Evolutionary conservation across 345 rosid genomes (phyloP).

Genomic region (Citrus sp.): DNA sequence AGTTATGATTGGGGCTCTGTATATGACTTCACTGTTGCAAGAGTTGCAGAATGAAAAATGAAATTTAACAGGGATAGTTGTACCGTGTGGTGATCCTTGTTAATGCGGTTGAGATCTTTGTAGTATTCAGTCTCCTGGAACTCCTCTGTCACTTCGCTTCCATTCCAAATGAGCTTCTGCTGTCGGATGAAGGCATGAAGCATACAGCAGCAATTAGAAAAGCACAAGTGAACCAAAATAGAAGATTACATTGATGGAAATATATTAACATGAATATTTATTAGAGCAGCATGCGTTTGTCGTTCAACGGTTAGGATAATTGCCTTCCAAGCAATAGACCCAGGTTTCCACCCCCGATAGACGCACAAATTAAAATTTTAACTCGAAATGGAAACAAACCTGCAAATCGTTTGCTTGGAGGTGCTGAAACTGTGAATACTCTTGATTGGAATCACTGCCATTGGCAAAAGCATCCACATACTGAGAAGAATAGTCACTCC

Average conservation of each 20-base stretch:
- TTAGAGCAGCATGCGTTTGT: too few relatives aligned
- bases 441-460: conserved; percentile 25
- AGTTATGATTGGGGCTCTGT: too few relatives aligned
- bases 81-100: conserved; percentile 70
- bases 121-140: conserved; percentile 66
- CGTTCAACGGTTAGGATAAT: conserved; percentile 56
- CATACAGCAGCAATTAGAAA: not conserved
- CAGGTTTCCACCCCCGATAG: conserved; percentile 33
- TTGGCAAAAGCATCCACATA: conserved; percentile 35
- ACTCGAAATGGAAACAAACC: conserved; percentile 11
- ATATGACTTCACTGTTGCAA: too few relatives aligned
- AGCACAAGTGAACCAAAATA: too few relatives aligned
- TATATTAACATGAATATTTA: too few relatives aligned
- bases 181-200: not conserved
- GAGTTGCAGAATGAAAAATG: not conserved
- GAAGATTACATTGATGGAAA: too few relatives aligned
- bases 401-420: conserved; percentile 38
- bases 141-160: conserved; percentile 41
- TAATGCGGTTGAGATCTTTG: conserved; percentile 50
- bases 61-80: not conserved
- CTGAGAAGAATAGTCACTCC: conserved; percentile 48
- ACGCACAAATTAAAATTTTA: too few relatives aligned
- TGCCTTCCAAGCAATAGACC: conserved; percentile 89
- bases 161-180: conserved; percentile 36
- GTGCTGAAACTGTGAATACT: conserved; percentile 39